phyloP scores from a whole-genome alignment of 306 rosid genomes.

The Lupinus albus region DNA sequence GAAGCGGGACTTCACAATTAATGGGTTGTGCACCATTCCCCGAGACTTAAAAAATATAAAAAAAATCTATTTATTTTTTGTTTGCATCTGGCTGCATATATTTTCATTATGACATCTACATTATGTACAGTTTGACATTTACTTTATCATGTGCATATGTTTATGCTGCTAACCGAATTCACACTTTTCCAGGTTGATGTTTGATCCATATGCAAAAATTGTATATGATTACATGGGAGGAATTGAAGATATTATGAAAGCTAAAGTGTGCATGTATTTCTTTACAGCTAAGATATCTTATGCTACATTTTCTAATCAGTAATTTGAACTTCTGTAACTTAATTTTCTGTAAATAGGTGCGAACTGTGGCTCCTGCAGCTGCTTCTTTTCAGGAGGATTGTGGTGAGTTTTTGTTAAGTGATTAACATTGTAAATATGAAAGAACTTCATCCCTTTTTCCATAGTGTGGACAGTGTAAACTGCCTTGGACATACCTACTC shows the following conservation, averaged over 20 bases:
- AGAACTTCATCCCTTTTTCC: slow-evolving; percentile 2
- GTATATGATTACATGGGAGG: slow-evolving; percentile 90
- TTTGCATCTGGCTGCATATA: slow-evolving; percentile 15
- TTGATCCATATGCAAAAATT: slow-evolving; percentile 67
- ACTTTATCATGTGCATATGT: slow-evolving; percentile 10
- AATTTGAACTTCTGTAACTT: slow-evolving; percentile 39
- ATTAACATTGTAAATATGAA: not conserved
- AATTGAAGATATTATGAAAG: slow-evolving; percentile 66
- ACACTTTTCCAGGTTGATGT: slow-evolving; percentile 71
- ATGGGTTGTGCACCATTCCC: slow-evolving; percentile 64
- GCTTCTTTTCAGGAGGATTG: slow-evolving; percentile 84
- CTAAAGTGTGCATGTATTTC: slow-evolving; percentile 66
- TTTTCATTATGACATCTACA: slow-evolving; percentile 30
- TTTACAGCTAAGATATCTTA: slow-evolving; percentile 45
- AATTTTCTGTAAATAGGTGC: slow-evolving; percentile 66
- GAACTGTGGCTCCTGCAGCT: slow-evolving; percentile 70
- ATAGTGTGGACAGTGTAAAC: not conserved
- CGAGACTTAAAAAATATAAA: slow-evolving; percentile 37
- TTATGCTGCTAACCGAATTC: slow-evolving; percentile 28
- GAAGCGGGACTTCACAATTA: slow-evolving; percentile 86
- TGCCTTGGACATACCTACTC: not conserved
- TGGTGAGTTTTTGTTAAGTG: slow-evolving; percentile 57
- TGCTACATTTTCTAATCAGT: slow-evolving; percentile 36
- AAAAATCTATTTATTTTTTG: slow-evolving; percentile 4
- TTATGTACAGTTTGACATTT: slow-evolving; percentile 16